Evolutionary conservation across 129 eudicot species (phyloP).

Genomic region (Artemisia argyi): DNA sequence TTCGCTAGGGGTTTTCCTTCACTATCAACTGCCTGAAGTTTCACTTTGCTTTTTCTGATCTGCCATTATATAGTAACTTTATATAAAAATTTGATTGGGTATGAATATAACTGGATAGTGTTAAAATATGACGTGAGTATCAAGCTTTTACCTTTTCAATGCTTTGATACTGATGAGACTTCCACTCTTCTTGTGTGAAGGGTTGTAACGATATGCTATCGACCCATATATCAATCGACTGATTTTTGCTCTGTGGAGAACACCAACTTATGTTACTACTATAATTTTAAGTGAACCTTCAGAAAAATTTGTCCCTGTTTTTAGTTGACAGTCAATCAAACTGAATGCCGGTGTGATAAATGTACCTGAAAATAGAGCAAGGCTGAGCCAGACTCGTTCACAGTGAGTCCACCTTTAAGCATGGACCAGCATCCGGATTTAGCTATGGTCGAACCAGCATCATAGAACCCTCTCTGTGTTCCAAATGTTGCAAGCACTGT

Average conservation of each 20-base stretch:
- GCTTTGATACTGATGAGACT: constrained; percentile 55
- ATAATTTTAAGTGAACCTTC: no score
- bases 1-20: constrained; percentile 42
- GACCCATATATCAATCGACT: constrained; percentile 50
- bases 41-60: constrained; percentile 51
- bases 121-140: not conserved
- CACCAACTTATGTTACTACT: not conserved
- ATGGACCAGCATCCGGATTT: constrained; percentile 71
- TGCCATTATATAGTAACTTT: constrained; percentile 1
- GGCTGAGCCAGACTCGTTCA: constrained; percentile 42
- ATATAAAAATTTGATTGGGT: not conserved
- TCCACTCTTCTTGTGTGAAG: constrained; percentile 69
- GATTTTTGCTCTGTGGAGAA: constrained; percentile 40
- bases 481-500: constrained; percentile 50
- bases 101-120: not conserved
- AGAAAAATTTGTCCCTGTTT: no score
- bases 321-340: no score
- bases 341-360: not conserved
- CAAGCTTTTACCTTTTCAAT: constrained; percentile 47
- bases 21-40: constrained; percentile 44
- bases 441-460: constrained; percentile 53
- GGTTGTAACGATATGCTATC: constrained; percentile 75
- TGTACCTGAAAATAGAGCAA: constrained; percentile 56
- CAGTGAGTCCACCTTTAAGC: constrained; percentile 72
- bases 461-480: constrained; percentile 31